These are phyloP conservation scores for Elaeis oleifera DNA, from an alignment of 202 grass and related monocot species.

Conservation along the genomic window DNA sequence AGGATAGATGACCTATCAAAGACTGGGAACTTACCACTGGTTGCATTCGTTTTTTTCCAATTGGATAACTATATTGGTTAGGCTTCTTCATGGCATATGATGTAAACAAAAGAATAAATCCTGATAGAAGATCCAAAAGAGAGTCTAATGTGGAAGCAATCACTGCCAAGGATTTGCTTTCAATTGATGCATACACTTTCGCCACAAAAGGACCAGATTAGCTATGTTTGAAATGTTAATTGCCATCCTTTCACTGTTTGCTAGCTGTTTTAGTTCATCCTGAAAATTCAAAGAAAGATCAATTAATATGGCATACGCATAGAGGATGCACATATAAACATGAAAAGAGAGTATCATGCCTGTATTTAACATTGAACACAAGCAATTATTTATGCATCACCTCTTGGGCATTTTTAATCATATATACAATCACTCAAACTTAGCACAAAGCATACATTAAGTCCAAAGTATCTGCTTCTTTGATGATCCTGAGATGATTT, in stretches of 20 bases:
- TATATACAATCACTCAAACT: too few species aligned
- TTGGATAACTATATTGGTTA: neutral
- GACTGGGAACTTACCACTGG: neutral
- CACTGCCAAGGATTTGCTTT: constrained; percentile 9
- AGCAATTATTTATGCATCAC: too few species aligned
- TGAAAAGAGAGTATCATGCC: too few species aligned
- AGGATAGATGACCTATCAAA: too few species aligned
- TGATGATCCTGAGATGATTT: too few species aligned
- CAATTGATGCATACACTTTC: neutral
- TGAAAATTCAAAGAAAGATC: neutral
- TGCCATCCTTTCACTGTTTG: constrained; percentile 1
- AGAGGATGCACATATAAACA: too few species aligned
- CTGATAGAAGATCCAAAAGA: constrained; percentile 6
- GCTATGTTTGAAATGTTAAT: constrained; percentile 6
- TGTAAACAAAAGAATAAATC: constrained; percentile 10
- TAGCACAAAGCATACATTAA: too few species aligned
- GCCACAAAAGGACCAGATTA: neutral
- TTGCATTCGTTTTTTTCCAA: constrained; percentile 11
- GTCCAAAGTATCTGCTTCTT: too few species aligned
- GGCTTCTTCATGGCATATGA: constrained; percentile 2
- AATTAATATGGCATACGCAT: too few species aligned
- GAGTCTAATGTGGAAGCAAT: constrained; percentile 6
- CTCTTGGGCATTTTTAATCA: too few species aligned
- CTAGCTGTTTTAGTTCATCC: constrained; percentile 1
- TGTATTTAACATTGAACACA: too few species aligned